Percentiles rank a stretch among this genome's conserved stretches.
phyloP scores from a whole-genome alignment of 306 rosid species.

The Medicago truncatula region MtrunA17r5.0-ANR NC_053045.1:14752501-14753000 shows the following conservation, averaged over 20 bases:
- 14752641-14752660: constrained; percentile 93
- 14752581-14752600: constrained; percentile 49
- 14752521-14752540: constrained; percentile 64
- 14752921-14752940: constrained; percentile 11
- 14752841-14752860: constrained; percentile 18
- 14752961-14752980: constrained; percentile 14
- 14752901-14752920: background rate
- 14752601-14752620: constrained; percentile 95
- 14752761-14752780: background rate
- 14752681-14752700: constrained; percentile 83
- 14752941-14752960: background rate
- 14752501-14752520: constrained; percentile 97
- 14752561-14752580: constrained; percentile 32
- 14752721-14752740: constrained; percentile 31
- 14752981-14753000: constrained; percentile 1
- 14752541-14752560: constrained; percentile 34
- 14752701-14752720: constrained; percentile 9
- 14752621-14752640: constrained; percentile 93
- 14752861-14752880: constrained; percentile 3
- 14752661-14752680: constrained; percentile 99
- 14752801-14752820: background rate
- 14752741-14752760: constrained; percentile 5
- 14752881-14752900: constrained; percentile 4
- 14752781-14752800: background rate
- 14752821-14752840: constrained; percentile 28